phyloP scores from a whole-genome alignment of 352 stramenopile genomes.

The Peronospora destructor region DNA sequence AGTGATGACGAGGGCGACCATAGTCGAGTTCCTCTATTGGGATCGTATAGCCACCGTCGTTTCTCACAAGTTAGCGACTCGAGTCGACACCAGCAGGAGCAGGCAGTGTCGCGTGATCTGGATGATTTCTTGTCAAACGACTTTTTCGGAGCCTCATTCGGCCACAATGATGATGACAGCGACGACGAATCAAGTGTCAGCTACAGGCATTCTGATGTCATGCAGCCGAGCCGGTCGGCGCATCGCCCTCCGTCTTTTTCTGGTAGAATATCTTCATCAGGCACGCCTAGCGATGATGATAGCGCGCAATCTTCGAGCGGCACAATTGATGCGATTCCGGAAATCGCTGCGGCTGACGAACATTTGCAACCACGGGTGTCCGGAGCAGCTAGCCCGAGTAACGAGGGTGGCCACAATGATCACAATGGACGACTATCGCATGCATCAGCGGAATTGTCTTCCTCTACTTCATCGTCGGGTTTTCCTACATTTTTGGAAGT shows the following conservation, averaged over 20 bases:
- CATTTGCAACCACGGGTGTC: constrained; percentile 20
- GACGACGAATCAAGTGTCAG: constrained; percentile 24
- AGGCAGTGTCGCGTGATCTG: constrained; percentile 30
- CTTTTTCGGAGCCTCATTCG: constrained; percentile 64
- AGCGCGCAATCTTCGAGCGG: constrained; percentile 5
- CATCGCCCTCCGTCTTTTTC: constrained; percentile 25
- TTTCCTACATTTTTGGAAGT: constrained; percentile 48
- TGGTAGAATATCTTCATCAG: constrained; percentile 19
- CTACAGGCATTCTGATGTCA: constrained; percentile 11
- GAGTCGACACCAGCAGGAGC: constrained; percentile 21
- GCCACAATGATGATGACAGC: constrained; percentile 25
- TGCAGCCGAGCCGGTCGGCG: constrained; percentile 6
- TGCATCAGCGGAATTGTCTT: constrained; percentile 26
- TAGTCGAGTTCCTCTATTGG: constrained; percentile 52
- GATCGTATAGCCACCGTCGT: constrained; percentile 36
- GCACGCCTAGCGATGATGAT: constrained; percentile 14
- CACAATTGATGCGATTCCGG: constrained; percentile 46
- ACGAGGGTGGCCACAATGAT: constrained; percentile 1
- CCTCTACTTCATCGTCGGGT: constrained; percentile 22
- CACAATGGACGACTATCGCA: constrained; percentile 19
- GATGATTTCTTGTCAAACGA: constrained; percentile 52
- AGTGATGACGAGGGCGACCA: constrained; percentile 38
- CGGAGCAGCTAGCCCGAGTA: constrained; percentile 1
- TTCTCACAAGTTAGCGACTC: constrained; percentile 14
- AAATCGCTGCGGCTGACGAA: constrained; percentile 56